phyloP scores from a whole-genome alignment of 805 yeast species.

The Myxozyma lipomycoides region DNA sequence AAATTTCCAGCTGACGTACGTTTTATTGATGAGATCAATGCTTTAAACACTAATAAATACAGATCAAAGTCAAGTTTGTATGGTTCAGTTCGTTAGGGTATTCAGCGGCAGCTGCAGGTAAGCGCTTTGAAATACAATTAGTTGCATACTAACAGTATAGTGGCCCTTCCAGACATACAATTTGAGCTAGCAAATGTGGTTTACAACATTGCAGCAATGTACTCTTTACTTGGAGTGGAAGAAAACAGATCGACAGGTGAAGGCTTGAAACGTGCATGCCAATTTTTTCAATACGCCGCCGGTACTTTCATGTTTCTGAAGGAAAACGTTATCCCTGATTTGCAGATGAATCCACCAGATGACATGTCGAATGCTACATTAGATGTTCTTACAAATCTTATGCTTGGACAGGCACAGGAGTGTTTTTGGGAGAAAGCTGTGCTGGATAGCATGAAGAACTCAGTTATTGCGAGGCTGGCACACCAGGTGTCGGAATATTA shows the following conservation, averaged over 20 bases:
- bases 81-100: conserved; percentile 73
- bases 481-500: conserved; percentile 60
- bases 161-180: conserved; percentile 45
- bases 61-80: conserved; percentile 46
- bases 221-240: conserved; percentile 52
- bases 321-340: conserved; percentile 29
- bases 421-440: conserved; percentile 74
- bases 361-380: conserved; percentile 54
- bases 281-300: conserved; percentile 65
- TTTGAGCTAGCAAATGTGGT: conserved; percentile 62
- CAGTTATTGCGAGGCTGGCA: conserved; percentile 61
- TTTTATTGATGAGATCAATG: background rate
- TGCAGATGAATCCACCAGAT: conserved; percentile 35
- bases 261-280: conserved; percentile 59
- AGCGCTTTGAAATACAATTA: background rate
- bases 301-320: conserved; percentile 52
- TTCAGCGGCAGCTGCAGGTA: conserved; percentile 46
- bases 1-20: conserved; percentile 62
- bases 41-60: background rate
- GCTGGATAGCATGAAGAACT: conserved; percentile 49
- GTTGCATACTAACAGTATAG: conserved; percentile 9
- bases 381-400: conserved; percentile 48
- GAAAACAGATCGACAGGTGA: conserved; percentile 46
- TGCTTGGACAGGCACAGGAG: conserved; percentile 86
- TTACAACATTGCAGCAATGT: conserved; percentile 65